Evolutionary conservation across 441 rosid species (phyloP), one percentile per base, ranked within the genome.

Genomic region (Manihot esculenta): DNA sequence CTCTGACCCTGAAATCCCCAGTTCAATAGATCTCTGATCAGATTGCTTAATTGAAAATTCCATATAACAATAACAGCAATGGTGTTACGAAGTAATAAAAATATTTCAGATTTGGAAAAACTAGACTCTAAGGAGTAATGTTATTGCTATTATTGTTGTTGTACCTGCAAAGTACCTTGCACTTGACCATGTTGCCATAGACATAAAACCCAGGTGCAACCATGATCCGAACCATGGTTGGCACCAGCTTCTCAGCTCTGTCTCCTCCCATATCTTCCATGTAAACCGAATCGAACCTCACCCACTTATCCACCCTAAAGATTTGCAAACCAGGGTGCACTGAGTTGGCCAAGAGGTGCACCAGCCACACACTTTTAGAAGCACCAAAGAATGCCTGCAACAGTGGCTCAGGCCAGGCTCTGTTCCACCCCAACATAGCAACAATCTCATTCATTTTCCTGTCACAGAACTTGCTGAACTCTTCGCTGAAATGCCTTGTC

Each of bases 371-470:
- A 64, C 82, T 85, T 80, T 89, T 95, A 1, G 99, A 88, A 23
- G 98, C 98, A 56, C 82, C 79, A 72, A 95, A 93, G 70, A 95
- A 95, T 6, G 99, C 92, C 83, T 89, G 85, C 78, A 85, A 62
- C 74, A 80, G 74, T 26, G 95, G 88, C 81, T 95, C 98, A 53
- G 97, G 90, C 99, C 99, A 95, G 2, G 98, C 95, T 80, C 89
- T 76, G 73, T 84, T 93, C 97, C 98, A 95, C 5, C 90, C 89
- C 79, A 95, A 79, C 97, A 91, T 85, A 0, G 87, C 84, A 68
- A 91, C 95, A 74, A 95, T 92, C 72, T 93, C 98, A 44, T 95
- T 95, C 99, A 95, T 93, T 80, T 93, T 93, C 84, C 97, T 76
- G 41, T 95, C 99, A 78, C 99, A 93, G 63, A 95, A 95, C 75